Base-by-base conservation (phyloP, 257 asterid species). In the Leonotis leonurus region DNA sequence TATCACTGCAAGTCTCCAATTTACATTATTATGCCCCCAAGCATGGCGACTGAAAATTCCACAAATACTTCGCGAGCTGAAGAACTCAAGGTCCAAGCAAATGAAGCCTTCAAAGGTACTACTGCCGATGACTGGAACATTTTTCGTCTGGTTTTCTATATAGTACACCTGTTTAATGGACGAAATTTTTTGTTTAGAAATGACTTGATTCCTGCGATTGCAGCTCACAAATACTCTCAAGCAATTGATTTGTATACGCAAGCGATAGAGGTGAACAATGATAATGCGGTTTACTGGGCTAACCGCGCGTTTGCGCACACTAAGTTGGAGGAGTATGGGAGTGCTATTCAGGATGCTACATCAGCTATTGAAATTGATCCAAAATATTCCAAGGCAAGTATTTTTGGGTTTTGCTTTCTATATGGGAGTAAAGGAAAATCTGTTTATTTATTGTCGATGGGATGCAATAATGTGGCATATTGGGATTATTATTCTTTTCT, bases 271-370 rank as follows among this genome's bases (percentile, higher is more conserved):
- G 37, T 73, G 80, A 81, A 74, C 54, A 20, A 63, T 46, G 85
- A 75, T 46, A 87, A 78, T 83, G 96, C 97, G 48, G 97, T 93
- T 33, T 93, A 93, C 76, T 87, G 92, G 94, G 96, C 99, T 60
- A 93, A 93, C 73, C 96, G 99, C 60, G 96, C 97, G 3, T 84
- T 93, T 66, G 97, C 97, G 41, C 99, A 93, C 70, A 62, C 92
- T 56, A 93, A 89, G 74, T 69, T 93, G 85, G 99, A 93, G 79
- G 97, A 87, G 78, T 93, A 93, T 61, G 99, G 97, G 2, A 93
- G 99, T 73, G 99, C 99, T 52, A 89, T 93, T 46, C 85, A 73
- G 75, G 99, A 93, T 53, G 93, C 95, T 29, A 77, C 96, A 12
- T 78, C 66, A 73, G 91, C 97, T 61, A 83, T 89, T 78, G 96